Evolutionary conservation across 1,139 yeast genomes (phyloP), one percentile per base, ranked within the genome.

Genomic region (Yamadazyma pseudoaaseri): DNA sequence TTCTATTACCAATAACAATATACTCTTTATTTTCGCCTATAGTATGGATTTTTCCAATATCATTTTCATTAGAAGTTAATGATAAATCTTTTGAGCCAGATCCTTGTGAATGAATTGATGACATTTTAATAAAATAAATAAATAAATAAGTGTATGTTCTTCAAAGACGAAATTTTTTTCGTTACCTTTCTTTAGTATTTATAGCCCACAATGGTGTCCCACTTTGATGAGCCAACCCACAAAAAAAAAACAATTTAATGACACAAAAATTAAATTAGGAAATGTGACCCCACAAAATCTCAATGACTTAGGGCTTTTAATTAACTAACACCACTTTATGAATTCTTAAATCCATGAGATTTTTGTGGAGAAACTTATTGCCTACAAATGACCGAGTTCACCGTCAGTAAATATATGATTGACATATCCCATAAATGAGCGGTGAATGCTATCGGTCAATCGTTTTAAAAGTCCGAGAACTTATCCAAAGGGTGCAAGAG

Each of bases 1-100:
- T 60, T 27, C 55, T 57, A 35, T 56, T 52, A 4, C 69, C 71
- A 27, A 66, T 50, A 2, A 49, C 43, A 33, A 57, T 43, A 37
- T 43, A 56, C 35, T 57, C 60, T 29, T 49, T 37, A 25, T 50
- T 49, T 4, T 55, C 58, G 20, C 60, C 60, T 6, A 44, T 24
- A n/a, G 47, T 44, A n/a, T 34, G 43, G 17, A 47, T 38, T 33
- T 31, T 44, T 16, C 48, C 47, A 12, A 46, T 28, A 16, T 36
- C 38, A 18, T 37, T 35, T 21, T 41, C 47, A 15, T 40, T 36
- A 15, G 42, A 30, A 24, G 38, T 37, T 10, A 46, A 12, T 4
- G 48, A 43, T 11, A 36, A 26, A 10, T 43, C 47, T 37, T 44
- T 44, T 16, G 39, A 32, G 11, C 35, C 36, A 13, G 43, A 34